Evolutionary conservation across 306 rosid genomes (phyloP).

Genomic region (Quercus mongolica): DNA sequence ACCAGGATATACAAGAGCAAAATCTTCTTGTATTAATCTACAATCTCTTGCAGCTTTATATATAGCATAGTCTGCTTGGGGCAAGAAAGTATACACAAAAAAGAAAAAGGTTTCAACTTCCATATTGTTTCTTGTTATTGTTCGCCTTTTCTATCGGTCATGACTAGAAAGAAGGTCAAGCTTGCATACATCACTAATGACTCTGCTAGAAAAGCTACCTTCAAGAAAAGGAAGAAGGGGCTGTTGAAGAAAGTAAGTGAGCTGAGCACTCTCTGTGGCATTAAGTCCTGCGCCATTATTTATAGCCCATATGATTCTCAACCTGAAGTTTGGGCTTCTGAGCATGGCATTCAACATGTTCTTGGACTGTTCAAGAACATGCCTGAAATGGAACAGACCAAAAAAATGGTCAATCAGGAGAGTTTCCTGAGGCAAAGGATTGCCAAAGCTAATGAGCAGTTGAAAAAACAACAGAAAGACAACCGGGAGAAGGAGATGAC

Average conservation of each 20-base stretch:
- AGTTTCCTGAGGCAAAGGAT: slow-evolving; percentile 24
- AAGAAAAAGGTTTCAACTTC: not conserved
- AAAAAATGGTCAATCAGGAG: slow-evolving; percentile 35
- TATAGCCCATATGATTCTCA: slow-evolving; percentile 37
- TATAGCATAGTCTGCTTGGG: not conserved
- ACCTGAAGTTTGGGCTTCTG: slow-evolving; percentile 50
- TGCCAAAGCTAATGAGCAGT: slow-evolving; percentile 20
- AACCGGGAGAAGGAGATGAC: slow-evolving; percentile 27
- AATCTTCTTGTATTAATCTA: not conserved
- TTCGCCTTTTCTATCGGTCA: not conserved
- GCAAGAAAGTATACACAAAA: not conserved
- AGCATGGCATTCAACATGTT: slow-evolving; percentile 23
- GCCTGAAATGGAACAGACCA: slow-evolving; percentile 32
- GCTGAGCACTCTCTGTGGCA: slow-evolving; percentile 50
- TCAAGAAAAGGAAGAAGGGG: slow-evolving; percentile 63
- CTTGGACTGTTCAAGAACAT: slow-evolving; percentile 23
- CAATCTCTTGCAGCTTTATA: not conserved
- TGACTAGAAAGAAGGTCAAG: slow-evolving; percentile 58
- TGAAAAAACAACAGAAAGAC: slow-evolving; percentile 23
- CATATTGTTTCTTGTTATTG: not conserved
- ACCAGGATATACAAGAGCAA: not conserved
- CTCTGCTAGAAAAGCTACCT: slow-evolving; percentile 50
- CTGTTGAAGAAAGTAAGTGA: slow-evolving; percentile 54
- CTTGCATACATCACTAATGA: slow-evolving; percentile 35
- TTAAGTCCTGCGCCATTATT: slow-evolving; percentile 56